phyloP scores from a whole-genome alignment of 164 flowering plant genomes.

The Amborella trichopoda region DNA sequence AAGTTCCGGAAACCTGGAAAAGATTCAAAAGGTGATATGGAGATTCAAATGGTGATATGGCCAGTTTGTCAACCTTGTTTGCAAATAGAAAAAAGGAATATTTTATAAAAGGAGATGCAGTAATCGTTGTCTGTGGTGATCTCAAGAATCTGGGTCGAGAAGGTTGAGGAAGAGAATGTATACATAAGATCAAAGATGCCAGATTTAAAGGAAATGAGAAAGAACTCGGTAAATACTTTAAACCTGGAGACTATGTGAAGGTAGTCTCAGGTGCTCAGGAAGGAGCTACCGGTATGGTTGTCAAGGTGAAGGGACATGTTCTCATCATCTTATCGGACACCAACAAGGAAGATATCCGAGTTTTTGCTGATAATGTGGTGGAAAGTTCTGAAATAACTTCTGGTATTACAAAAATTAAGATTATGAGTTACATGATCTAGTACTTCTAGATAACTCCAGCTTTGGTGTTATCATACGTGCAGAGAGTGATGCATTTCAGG shows the following conservation, averaged over 20 bases:
- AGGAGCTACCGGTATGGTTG: constrained; percentile 97
- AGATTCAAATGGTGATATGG: constrained; percentile 66
- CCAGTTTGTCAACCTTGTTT: constrained; percentile 64
- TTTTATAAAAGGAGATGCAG: constrained; percentile 92
- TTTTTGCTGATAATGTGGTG: constrained; percentile 91
- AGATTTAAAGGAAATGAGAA: constrained; percentile 69
- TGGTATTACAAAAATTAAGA: constrained; percentile 82
- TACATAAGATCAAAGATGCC: constrained; percentile 71
- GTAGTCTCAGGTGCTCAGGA: constrained; percentile 86
- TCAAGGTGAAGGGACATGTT: constrained; percentile 85
- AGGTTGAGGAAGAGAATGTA: constrained; percentile 86
- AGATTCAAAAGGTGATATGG: constrained; percentile 70
- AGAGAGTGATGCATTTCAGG: constrained; percentile 96
- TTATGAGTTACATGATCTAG: constrained; percentile 97
- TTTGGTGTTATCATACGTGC: constrained; percentile 95
- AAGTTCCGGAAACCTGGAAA: constrained; percentile 75
- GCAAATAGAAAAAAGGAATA: constrained; percentile 90
- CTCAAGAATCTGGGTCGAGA: constrained; percentile 89
- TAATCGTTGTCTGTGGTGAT: constrained; percentile 82
- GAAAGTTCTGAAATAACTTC: constrained; percentile 97
- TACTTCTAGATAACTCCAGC: constrained; percentile 60
- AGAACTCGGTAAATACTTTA: constrained; percentile 87
- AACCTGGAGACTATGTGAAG: constrained; percentile 94
- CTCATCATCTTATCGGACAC: constrained; percentile 81
- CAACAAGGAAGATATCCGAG: constrained; percentile 89